Conservation (phyloP, 345 rosid genomes). For the Orychophragmus violaceus region DNA sequence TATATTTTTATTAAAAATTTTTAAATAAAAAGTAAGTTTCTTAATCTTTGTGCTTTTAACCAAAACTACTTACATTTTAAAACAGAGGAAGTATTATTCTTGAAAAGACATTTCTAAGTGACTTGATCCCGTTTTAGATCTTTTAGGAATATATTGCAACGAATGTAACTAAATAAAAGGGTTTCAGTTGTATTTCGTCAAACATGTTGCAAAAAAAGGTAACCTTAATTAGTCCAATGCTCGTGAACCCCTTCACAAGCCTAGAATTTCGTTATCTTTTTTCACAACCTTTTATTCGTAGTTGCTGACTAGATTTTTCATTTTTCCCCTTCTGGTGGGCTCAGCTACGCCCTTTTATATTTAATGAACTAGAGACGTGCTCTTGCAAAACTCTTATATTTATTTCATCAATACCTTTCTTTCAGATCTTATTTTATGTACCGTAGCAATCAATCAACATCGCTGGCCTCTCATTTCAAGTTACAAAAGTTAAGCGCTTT, state of each 20-base stretch:
- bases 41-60: too few species aligned
- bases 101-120: too few species aligned
- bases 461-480: background rate
- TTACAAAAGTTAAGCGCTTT: background rate
- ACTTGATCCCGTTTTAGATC: too few species aligned
- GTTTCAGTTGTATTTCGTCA: too few species aligned
- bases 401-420: background rate
- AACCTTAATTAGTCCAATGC: background rate
- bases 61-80: too few species aligned
- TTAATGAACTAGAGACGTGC: constrained; percentile 1
- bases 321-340: too few species aligned
- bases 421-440: background rate
- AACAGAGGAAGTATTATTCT: too few species aligned
- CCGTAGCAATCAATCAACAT: background rate
- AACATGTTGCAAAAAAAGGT: too few species aligned
- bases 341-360: too few species aligned
- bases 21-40: too few species aligned
- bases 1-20: too few species aligned
- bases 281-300: background rate
- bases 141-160: too few species aligned
- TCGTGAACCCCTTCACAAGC: constrained; percentile 10
- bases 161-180: background rate
- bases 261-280: constrained; percentile 11
- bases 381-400: background rate
- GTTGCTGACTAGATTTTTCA: background rate